Base-by-base conservation (phyloP, 2,329 filamentous ascomycete species). In the Fusarium sp. region DNA sequence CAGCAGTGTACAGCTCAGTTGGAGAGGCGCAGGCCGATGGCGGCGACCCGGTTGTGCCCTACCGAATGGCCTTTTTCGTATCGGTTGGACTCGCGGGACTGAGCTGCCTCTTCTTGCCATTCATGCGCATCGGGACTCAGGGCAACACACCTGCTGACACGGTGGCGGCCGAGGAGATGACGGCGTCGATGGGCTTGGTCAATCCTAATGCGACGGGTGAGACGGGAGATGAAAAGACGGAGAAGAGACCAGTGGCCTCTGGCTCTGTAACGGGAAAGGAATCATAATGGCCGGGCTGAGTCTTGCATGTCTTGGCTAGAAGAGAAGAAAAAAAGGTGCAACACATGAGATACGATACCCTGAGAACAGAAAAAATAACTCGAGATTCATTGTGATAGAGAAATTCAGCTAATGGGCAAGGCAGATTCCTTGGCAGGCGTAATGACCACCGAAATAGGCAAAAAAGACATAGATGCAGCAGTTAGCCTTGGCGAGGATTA, bases 1-100 rank as follows among this genome's bases (percentile, higher is more conserved):
- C 91, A 0, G 90, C 91, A 0, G 84, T 92, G 9, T 92, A 88
- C 76, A 88, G 87, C 72, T 86, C 86, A 0, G 84, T 88, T 34
- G 25, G 65, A 35, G 57, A 58, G 63, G 69, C 71, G n/a, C 72
- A 78, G 65, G 65, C 66, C 35, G 61, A 64, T 23, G 68, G 62
- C 23, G 74, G 48, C 14, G 66, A 77, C 43, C 57, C 50, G 30
- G 58, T 72, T 48, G 35, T 56, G 20, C 66, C 68, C 18, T 76
- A 70, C 57, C 60, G 66, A 11, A 74, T 77, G 62, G 72, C 62
- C 11, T 78, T 76, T 45, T 72, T 75, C 27, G 66, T 76, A 13
- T 73, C 74, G 5, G 54, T 78, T n/a, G 75, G 72, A 8, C 64
- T 79, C 41, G 75, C 75, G 4, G 68, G 56, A 20, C 60, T 73